Percentiles rank a stretch among this genome's conserved stretches.
phyloP scores from a whole-genome alignment of 202 grass and related monocot genomes.

The Carex sylvatica region DNA sequence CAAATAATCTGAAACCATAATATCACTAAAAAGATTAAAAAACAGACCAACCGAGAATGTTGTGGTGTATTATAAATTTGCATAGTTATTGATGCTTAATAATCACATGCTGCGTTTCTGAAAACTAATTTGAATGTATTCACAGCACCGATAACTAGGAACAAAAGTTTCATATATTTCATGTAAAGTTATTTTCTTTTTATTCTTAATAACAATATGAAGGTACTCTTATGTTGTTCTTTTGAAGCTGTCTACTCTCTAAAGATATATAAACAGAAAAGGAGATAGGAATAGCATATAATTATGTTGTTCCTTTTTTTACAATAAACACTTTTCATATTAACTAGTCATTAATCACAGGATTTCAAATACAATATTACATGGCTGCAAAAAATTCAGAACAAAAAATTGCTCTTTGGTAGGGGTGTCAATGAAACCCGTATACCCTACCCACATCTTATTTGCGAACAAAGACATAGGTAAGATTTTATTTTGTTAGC shows the following conservation, averaged over 20 bases:
- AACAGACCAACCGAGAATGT: neutral
- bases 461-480: too few relatives aligned
- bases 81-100: neutral
- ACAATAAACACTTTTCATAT: neutral
- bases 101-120: neutral
- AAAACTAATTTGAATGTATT: neutral
- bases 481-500: too few relatives aligned
- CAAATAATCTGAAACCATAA: neutral
- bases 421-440: too few relatives aligned
- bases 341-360: neutral
- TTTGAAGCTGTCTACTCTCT: neutral
- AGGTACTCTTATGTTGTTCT: neutral
- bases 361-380: neutral
- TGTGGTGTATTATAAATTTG: neutral
- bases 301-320: neutral
- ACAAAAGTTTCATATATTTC: neutral
- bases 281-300: neutral
- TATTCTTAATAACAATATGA: neutral
- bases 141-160: neutral
- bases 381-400: neutral
- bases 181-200: neutral
- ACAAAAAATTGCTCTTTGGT: neutral
- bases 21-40: neutral
- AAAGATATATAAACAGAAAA: conserved; percentile 15
- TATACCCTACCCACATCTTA: too few relatives aligned